Conservation (phyloP, 352 stramenopile species). For the Phytophthora fragariaefolia region DNA sequence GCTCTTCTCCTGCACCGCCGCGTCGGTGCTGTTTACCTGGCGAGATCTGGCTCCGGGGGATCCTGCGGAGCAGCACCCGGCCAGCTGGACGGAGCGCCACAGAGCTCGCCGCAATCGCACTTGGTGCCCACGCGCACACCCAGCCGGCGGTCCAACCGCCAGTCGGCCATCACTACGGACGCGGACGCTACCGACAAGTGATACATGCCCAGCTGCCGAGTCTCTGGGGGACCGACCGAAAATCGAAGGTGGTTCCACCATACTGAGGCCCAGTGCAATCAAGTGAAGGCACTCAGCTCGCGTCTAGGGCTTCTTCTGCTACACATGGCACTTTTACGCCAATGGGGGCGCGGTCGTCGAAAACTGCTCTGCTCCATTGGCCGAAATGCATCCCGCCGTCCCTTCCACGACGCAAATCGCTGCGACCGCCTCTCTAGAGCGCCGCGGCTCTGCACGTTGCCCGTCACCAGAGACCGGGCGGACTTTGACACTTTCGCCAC, state of each 20-base stretch:
- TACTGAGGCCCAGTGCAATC: constrained; percentile 14
- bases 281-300: constrained; percentile 16
- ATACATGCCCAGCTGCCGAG: no score
- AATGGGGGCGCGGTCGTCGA: background rate
- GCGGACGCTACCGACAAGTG: no score
- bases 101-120: background rate
- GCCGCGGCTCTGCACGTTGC: constrained; percentile 5
- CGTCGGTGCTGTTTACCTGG: background rate
- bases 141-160: background rate
- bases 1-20: background rate
- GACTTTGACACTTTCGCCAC: constrained; percentile 16
- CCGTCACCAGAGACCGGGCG: background rate
- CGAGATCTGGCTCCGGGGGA: background rate
- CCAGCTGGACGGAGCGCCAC: background rate
- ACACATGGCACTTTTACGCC: background rate
- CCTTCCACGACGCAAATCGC: constrained; percentile 26
- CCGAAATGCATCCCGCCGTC: constrained; percentile 8
- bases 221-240: background rate
- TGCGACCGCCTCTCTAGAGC: constrained; percentile 15
- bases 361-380: constrained; percentile 20
- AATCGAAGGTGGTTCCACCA: constrained; percentile 3
- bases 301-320: constrained; percentile 13
- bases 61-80: background rate
- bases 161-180: background rate
- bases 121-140: background rate